Evolutionary conservation across 345 rosid species (phyloP), one percentile per base, ranked within the genome.

Genomic region (Camelina neglecta): DNA sequence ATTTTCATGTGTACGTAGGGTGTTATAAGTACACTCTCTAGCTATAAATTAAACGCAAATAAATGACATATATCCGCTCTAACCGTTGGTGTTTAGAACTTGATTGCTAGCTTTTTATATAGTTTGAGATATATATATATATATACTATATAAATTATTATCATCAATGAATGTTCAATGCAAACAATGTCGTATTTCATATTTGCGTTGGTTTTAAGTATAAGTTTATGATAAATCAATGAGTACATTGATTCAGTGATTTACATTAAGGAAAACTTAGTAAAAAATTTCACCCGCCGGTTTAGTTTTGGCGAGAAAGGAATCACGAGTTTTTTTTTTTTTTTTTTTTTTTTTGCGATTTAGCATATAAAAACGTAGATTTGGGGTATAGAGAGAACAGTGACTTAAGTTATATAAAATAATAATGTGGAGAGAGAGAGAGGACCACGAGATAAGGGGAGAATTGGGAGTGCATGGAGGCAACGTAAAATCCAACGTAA

Each of bases 401-500:
- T 47, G 69, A 38, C 44, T 26, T 26, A 26, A 18, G 4, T 26
- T 26, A 26, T 26, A 63, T 53, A 24, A 59, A 67, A 59, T 67
- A 75, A 76, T 33, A 69, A 69, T 21, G 72, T 35, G 65, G 64
- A 26, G 31, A 29, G 31, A 61, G 73, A 48, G 57, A 69, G 65
- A 77, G 81, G 76, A 71, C 81, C 81, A 77, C 81, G 55, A 31
- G 80, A 69, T 68, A 69, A 61, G 73, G 55, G 23, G 44, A 76
- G 75, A 54, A 38, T 29, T 29, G 71, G 38, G 29, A 71, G 60
- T 77, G 76, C 81, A 77, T 71, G 81, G 76, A 77, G 10, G 81
- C 68, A 57, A 77, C 81, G 81, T 77, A 71, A 65, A 71, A 77
- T 77, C 81, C 81, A 78, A 78, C 63, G 73, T 58, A 42, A 51